A percentile compares a stretch with the other conserved stretches of the same genome.
Evolutionary conservation across 257 asterid species (phyloP).

Genomic region (Haberlea rhodopensis): DNA sequence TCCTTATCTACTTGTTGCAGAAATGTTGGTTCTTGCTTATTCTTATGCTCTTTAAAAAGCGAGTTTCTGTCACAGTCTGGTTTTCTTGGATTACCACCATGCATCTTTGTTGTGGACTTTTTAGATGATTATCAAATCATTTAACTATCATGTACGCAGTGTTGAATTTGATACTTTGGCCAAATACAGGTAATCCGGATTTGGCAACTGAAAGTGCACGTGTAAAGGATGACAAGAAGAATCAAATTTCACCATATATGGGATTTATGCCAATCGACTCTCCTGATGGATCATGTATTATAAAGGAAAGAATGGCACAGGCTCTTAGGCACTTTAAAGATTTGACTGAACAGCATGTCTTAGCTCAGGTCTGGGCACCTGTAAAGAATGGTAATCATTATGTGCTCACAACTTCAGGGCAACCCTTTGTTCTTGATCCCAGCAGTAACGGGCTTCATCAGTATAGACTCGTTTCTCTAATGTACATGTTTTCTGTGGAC

Average conservation of each 20-base stretch:
- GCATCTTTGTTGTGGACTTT: neutral
- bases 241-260: conserved; percentile 43
- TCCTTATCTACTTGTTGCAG: conserved; percentile 11
- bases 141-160: conserved; percentile 13
- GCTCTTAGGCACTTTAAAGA: conserved; percentile 90
- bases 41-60: conserved; percentile 12
- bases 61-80: conserved; percentile 6
- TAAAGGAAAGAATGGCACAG: conserved; percentile 84
- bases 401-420: conserved; percentile 88
- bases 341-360: conserved; percentile 65
- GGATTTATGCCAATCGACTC: conserved; percentile 50
- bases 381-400: conserved; percentile 67
- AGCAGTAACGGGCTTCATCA: conserved; percentile 82
- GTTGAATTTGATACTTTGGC: conserved; percentile 23
- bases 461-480: conserved; percentile 72
- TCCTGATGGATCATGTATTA: conserved; percentile 63
- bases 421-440: conserved; percentile 88
- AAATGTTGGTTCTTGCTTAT: conserved; percentile 19
- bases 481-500: conserved; percentile 70
- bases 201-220: conserved; percentile 37
- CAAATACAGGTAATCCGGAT: conserved; percentile 48
- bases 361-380: conserved; percentile 97
- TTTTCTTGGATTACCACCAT: conserved; percentile 17
- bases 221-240: conserved; percentile 48
- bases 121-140: conserved; percentile 11